Percentiles rank a stretch among this genome's conserved stretches.
Conservation (phyloP, 768 basidiomycete species). For the Termitomyces sp. region DNA sequence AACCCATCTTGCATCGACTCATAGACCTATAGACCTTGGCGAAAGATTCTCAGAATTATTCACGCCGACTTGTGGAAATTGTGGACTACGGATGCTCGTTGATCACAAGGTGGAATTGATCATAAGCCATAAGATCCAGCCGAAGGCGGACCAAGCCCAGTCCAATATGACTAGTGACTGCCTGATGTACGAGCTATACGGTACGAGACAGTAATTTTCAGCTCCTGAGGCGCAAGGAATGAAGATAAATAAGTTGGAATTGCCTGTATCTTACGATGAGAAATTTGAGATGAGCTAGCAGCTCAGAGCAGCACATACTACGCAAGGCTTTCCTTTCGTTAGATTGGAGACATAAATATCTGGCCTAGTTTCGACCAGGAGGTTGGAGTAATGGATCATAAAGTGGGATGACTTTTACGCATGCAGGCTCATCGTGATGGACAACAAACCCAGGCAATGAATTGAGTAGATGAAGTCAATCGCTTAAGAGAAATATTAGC, state of each 20-base stretch:
- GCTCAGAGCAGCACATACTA: background rate
- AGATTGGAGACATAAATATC: background rate
- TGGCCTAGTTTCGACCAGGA: background rate
- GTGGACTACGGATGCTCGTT: background rate
- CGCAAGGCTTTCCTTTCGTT: background rate
- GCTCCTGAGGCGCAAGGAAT: background rate
- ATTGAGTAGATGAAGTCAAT: background rate
- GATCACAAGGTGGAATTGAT: background rate
- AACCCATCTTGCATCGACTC: background rate
- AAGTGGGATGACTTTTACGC: conserved; percentile 7
- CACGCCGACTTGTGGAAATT: background rate
- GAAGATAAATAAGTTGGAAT: background rate
- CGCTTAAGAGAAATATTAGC: background rate
- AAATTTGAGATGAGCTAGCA: too few relatives aligned
- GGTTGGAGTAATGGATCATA: background rate
- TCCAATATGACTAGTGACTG: too few relatives aligned
- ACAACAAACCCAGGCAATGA: background rate
- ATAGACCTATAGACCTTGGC: background rate
- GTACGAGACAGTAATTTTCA: background rate
- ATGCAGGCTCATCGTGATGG: background rate
- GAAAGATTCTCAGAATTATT: background rate
- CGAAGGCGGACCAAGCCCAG: background rate
- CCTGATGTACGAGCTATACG: background rate
- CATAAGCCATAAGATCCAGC: background rate
- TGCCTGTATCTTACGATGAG: background rate